Conservation (phyloP, 1,139 yeast genomes). For the Lizanozyma gosingica region DNA sequence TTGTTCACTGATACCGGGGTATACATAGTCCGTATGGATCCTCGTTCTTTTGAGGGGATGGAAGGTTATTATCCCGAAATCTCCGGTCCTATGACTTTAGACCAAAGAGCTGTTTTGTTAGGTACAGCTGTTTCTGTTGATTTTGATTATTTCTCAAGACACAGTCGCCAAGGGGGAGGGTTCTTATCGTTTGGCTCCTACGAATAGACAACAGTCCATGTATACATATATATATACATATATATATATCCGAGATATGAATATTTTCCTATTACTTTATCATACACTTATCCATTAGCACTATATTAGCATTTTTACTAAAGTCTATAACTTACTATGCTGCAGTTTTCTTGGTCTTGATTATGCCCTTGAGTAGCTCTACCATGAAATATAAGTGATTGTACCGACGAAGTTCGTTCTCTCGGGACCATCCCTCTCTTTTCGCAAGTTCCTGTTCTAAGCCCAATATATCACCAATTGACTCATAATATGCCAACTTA, state of each 20-base stretch:
- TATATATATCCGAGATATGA: too few relatives aligned
- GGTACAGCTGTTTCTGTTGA: constrained; percentile 89
- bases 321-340: too few relatives aligned
- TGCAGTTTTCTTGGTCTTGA: too few relatives aligned
- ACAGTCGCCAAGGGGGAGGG: constrained; percentile 49
- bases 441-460: constrained; percentile 22
- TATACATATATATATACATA: too few relatives aligned
- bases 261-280: too few relatives aligned
- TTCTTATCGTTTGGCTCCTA: constrained; percentile 22
- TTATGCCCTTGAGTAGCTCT: neutral
- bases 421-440: constrained; percentile 30
- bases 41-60: constrained; percentile 46
- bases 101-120: constrained; percentile 76
- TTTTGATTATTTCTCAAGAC: constrained; percentile 90
- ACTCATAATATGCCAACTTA: constrained; percentile 29
- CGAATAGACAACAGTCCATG: too few relatives aligned
- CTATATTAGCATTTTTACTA: too few relatives aligned
- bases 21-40: constrained; percentile 78
- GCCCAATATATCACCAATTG: constrained; percentile 27
- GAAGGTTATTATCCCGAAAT: constrained; percentile 32
- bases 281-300: too few relatives aligned
- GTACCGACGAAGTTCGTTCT: constrained; percentile 12
- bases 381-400: neutral
- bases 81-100: constrained; percentile 50
- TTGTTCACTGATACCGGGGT: constrained; percentile 92